Conservation (phyloP, 345 rosid species). For the Hibiscus trionum region DNA sequence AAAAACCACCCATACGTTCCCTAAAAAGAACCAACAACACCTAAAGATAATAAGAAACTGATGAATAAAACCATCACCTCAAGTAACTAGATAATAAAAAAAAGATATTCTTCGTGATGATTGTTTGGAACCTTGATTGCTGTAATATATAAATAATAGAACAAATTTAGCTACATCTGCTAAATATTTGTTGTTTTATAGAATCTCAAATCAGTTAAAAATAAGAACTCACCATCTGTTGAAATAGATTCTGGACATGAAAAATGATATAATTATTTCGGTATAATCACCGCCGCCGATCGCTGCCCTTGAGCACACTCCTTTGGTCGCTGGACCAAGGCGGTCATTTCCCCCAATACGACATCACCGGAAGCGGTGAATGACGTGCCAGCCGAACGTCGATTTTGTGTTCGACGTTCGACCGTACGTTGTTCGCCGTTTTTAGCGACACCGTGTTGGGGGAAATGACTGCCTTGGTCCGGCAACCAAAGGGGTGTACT, state of each 20-base stretch:
- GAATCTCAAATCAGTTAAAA: background rate
- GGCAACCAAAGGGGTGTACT: too few species aligned
- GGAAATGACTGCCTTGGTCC: too few species aligned
- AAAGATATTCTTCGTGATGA: conserved; percentile 90
- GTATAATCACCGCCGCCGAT: too few species aligned
- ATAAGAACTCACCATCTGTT: conserved; percentile 58
- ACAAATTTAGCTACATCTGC: conserved; percentile 3
- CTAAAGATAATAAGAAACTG: background rate
- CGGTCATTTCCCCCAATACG: too few species aligned
- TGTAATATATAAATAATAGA: conserved; percentile 32
- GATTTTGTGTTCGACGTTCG: too few species aligned
- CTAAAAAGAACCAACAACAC: background rate
- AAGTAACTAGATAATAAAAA: background rate
- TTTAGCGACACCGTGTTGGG: too few species aligned
- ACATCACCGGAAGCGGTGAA: too few species aligned
- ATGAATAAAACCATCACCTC: background rate
- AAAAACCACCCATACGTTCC: too few species aligned
- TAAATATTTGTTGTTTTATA: background rate
- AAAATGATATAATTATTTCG: conserved; percentile 1
- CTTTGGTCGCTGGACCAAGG: too few species aligned
- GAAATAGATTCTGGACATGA: conserved; percentile 84
- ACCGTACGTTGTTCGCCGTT: too few species aligned
- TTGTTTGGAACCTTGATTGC: conserved; percentile 84
- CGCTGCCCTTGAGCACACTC: too few species aligned
- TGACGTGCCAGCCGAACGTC: too few species aligned